These are phyloP conservation scores for Dothistroma septosporum DNA, from an alignment of 2,329 filamentous ascomycete species.

Conservation along the genomic window DNA sequence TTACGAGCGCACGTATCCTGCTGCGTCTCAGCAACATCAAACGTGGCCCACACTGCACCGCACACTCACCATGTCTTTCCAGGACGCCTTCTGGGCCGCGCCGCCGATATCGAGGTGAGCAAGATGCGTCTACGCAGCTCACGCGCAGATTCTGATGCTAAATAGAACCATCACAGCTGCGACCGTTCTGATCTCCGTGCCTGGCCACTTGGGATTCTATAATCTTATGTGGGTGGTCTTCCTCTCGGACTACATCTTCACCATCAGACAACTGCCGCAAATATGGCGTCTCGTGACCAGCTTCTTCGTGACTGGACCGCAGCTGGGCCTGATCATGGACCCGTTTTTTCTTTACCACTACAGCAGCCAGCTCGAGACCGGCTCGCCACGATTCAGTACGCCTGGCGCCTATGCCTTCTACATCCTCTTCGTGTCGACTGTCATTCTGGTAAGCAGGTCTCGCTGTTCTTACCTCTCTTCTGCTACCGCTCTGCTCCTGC, in stretches of 20 bases:
- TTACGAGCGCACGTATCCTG: neutral
- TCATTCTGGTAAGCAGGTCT: constrained; percentile 68
- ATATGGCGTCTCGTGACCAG: constrained; percentile 57
- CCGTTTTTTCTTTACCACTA: constrained; percentile 78
- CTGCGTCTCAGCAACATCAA: constrained; percentile 3
- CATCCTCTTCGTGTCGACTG: constrained; percentile 64
- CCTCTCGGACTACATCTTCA: constrained; percentile 40
- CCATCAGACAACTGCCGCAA: constrained; percentile 55
- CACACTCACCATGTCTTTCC: constrained; percentile 22
- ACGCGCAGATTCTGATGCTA: constrained; percentile 44
- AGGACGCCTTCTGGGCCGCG: constrained; percentile 49
- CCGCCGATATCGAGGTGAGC: constrained; percentile 64
- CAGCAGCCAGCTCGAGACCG: constrained; percentile 66
- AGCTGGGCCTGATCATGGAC: constrained; percentile 62
- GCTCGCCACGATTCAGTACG: constrained; percentile 65
- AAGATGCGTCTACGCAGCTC: constrained; percentile 7
- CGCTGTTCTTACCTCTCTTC: constrained; percentile 16
- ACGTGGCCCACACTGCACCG: constrained; percentile 1
- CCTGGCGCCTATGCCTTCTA: constrained; percentile 81
- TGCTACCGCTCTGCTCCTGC: constrained; percentile 22
- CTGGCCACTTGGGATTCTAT: constrained; percentile 57
- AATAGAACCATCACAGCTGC: constrained; percentile 64
- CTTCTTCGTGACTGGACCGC: constrained; percentile 56
- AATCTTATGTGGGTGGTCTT: constrained; percentile 53
- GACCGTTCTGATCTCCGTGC: constrained; percentile 59